phyloP scores from a whole-genome alignment of 257 asterid species.

The Nicotiana noctiflora region DNA sequence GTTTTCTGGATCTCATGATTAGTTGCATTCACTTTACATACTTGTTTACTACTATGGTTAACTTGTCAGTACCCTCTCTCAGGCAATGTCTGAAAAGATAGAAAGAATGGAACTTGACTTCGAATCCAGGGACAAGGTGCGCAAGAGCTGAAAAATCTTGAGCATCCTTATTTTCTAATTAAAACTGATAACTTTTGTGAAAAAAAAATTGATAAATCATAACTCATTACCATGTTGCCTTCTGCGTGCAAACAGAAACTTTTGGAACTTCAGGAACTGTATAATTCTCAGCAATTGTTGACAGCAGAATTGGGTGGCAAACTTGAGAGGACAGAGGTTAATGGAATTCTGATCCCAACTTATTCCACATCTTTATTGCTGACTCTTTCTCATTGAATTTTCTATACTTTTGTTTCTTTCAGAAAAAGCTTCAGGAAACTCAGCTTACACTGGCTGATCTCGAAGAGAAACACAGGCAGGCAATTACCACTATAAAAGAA shows the following conservation, averaged over 20 bases:
- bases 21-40: conserved; percentile 5
- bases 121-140: conserved; percentile 93
- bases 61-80: conserved; percentile 9
- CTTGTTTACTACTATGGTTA: neutral
- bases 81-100: conserved; percentile 97
- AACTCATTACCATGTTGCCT: conserved; percentile 4
- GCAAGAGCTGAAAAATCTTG: neutral
- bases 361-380: neutral
- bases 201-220: neutral
- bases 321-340: conserved; percentile 79
- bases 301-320: conserved; percentile 61
- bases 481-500: conserved; percentile 85
- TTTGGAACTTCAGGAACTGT: conserved; percentile 74
- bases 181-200: neutral
- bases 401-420: conserved; percentile 15
- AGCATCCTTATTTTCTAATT: neutral
- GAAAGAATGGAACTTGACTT: conserved; percentile 92
- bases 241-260: conserved; percentile 66
- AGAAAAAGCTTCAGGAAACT: conserved; percentile 89
- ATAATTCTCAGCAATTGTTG: conserved; percentile 77
- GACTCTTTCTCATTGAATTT: neutral
- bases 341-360: neutral
- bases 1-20: conserved; percentile 7
- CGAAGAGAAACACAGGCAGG: conserved; percentile 84
- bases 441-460: conserved; percentile 83